These are phyloP conservation scores for Pezicula carpinea DNA, from an alignment of 2,329 filamentous ascomycete genomes.

Conservation along the genomic window DNA sequence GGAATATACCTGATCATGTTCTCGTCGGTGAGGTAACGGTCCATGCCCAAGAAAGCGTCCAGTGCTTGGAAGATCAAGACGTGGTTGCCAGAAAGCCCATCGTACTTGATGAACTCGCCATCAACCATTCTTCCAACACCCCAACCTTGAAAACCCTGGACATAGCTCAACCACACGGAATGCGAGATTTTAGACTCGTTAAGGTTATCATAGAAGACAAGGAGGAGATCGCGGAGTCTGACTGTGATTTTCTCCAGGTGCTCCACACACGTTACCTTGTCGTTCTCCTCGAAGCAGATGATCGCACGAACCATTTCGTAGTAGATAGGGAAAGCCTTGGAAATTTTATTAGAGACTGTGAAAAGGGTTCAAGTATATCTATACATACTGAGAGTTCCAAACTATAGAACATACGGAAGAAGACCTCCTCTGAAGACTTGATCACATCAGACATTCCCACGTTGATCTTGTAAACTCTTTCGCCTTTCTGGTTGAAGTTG, in stretches of 20 bases:
- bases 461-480: constrained; percentile 29
- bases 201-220: constrained; percentile 25
- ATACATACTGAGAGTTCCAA: constrained; percentile 17
- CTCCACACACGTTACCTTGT: too few species aligned
- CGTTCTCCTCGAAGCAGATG: too few species aligned
- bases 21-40: constrained; percentile 24
- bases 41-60: constrained; percentile 32
- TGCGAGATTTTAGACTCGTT: constrained; percentile 24
- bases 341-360: too few species aligned
- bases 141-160: constrained; percentile 35
- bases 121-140: constrained; percentile 25
- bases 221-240: constrained; percentile 20
- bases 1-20: constrained; percentile 8
- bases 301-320: too few species aligned
- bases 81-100: constrained; percentile 33
- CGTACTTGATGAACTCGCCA: constrained; percentile 25
- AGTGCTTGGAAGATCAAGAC: constrained; percentile 30
- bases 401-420: constrained; percentile 27
- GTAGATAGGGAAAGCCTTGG: too few species aligned
- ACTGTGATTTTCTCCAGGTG: too few species aligned
- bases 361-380: too few species aligned
- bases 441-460: constrained; percentile 24
- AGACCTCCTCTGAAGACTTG: constrained; percentile 27
- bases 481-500: constrained; percentile 26
- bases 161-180: constrained; percentile 27